Evolutionary conservation across 306 rosid species (phyloP).

Genomic region (Cucumis cinereus): DNA sequence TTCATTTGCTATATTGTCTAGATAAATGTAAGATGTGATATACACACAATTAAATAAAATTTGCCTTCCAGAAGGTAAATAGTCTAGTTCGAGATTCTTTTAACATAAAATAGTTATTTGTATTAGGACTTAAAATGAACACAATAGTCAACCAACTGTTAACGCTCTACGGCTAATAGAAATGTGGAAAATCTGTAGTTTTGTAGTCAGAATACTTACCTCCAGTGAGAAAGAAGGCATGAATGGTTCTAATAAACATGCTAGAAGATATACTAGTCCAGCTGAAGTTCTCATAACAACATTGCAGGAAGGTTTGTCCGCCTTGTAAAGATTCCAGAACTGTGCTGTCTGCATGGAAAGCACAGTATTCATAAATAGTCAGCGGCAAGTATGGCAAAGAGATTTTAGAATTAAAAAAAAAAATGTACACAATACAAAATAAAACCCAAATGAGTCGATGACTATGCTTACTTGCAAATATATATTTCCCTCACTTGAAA

Average conservation of each 20-base stretch:
- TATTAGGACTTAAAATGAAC: not conserved
- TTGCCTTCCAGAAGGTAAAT: not conserved
- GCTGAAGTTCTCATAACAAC: slow-evolving; percentile 78
- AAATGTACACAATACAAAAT: not conserved
- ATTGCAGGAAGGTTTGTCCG: slow-evolving; percentile 53
- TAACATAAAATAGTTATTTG: not conserved
- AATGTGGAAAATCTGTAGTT: not conserved
- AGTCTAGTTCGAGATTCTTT: not conserved
- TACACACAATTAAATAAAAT: not conserved
- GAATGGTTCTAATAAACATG: slow-evolving; percentile 80
- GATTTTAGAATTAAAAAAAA: not conserved
- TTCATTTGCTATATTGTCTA: not conserved
- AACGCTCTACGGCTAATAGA: not conserved
- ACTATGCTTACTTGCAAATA: slow-evolving; percentile 65
- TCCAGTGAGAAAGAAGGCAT: slow-evolving; percentile 77
- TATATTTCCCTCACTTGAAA: slow-evolving; percentile 77
- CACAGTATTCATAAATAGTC: not conserved
- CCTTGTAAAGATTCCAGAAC: slow-evolving; percentile 86
- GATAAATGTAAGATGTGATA: not conserved
- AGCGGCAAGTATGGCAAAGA: not conserved
- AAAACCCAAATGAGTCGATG: not conserved
- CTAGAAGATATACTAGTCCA: slow-evolving; percentile 78
- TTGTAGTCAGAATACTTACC: slow-evolving; percentile 29
- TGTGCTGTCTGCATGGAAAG: slow-evolving; percentile 48
- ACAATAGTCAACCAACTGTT: not conserved